Evolutionary conservation across 441 rosid genomes (phyloP), one percentile per base, ranked within the genome.

Genomic region (Pelargonium cotyledonis): DNA sequence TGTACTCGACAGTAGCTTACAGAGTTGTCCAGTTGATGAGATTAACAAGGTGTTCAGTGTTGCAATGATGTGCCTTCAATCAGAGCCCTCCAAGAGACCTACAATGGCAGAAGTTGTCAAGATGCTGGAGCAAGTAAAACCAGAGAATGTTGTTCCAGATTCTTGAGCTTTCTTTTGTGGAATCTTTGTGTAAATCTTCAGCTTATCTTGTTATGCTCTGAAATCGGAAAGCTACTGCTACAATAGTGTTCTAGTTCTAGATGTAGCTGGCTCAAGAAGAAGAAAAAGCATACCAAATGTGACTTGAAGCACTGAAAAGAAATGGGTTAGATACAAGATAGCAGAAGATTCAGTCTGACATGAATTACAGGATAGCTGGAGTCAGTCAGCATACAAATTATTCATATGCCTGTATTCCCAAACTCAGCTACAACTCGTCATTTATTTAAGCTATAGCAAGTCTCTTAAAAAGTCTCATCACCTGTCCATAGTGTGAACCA

Each of bases 51-150:
- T 78, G 46, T 94, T 89, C 67, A 68, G 75, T 47, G 79, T 86
- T 60, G 92, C 97, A 58, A 67, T 85, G 76, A 73, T 78, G 86
- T 89, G 99, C 85, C 95, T 91, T 3, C 92, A 94, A 75, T 78
- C 89, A 10, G 96, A 94, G 47, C 91, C 96, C 14, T 69, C 83
- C 14, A 64, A 70, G 70, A 88, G 99, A 75, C 97, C 98, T 49
- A 80, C 91, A 29, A 91, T 91, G 96, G 78, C 83, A 72, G 92
- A 94, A 75, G 86, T 91, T 70, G 93, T 94, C 68, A 87, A 89
- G 83, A 82, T 88, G 87, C 92, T 91, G 53, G 92, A 87, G 82
- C 81, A 76, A 71, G 80, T 78, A n/a, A 76, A 63, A 66, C 64
- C 77, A 23, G 74, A 81, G 14, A 74, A 80, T 64, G 14, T 35